phyloP scores from a whole-genome alignment of 345 rosid genomes.

The Gossypium bickii region DNA sequence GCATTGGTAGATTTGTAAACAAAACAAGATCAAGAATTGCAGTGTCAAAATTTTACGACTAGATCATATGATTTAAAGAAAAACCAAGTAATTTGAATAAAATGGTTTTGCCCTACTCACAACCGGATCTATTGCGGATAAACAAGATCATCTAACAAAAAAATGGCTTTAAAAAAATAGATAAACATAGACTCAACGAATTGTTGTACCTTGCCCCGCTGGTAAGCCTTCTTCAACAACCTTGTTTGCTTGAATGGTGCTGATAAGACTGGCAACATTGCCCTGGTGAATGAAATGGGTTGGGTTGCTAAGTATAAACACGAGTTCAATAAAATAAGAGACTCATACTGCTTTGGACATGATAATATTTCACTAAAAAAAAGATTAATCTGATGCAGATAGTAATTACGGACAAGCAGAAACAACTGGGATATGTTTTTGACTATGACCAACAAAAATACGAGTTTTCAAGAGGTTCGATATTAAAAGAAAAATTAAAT shows the following conservation, averaged over 20 bases:
- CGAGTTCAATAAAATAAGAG: neutral
- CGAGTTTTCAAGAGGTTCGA: neutral
- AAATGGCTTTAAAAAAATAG: neutral
- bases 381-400: no score
- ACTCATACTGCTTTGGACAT: neutral
- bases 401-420: neutral
- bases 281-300: constrained; percentile 39
- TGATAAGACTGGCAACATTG: constrained; percentile 62
- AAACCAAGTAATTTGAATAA: no score
- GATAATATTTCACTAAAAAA: no score
- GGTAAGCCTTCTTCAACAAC: constrained; percentile 69
- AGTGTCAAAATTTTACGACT: constrained; percentile 12
- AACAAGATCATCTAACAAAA: constrained; percentile 11
- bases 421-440: neutral
- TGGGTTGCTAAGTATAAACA: neutral
- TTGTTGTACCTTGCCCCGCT: constrained; percentile 52
- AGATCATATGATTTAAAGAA: no score
- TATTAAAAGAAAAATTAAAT: neutral
- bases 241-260: constrained; percentile 87
- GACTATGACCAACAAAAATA: neutral
- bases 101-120: no score
- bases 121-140: neutral
- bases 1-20: neutral
- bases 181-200: constrained; percentile 38
- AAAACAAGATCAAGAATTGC: neutral